phyloP scores from a whole-genome alignment of 371 early-diverging fungal species.

The Mucor mucedo region DNA sequence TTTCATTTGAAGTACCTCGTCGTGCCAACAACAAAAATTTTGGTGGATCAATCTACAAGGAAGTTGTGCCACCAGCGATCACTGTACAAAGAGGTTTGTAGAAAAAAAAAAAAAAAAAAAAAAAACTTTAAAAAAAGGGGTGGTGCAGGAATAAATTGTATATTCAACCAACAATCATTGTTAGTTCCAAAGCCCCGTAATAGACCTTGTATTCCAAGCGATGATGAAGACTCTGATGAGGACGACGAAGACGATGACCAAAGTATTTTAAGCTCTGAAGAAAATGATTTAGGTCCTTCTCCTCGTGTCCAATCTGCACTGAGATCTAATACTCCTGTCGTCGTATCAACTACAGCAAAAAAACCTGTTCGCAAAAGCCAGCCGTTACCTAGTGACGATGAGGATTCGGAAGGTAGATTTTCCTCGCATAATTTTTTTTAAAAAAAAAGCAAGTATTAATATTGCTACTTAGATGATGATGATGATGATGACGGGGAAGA shows the following conservation, averaged over 20 bases:
- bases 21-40: not conserved
- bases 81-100: slow-evolving; percentile 11
- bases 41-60: not conserved
- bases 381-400: slow-evolving; percentile 47
- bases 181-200: slow-evolving; percentile 32
- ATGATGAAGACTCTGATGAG: slow-evolving; percentile 48
- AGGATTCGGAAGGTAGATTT: slow-evolving; percentile 22
- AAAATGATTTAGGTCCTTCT: not conserved
- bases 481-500: slow-evolving; percentile 6
- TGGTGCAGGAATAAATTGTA: not conserved
- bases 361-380: slow-evolving; percentile 15
- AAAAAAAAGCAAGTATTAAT: not conserved
- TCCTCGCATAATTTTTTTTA: not conserved
- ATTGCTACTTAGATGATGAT: not conserved
- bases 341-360: not conserved
- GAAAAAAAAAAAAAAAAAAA: not conserved
- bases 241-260: slow-evolving; percentile 29
- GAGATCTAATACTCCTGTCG: slow-evolving; percentile 1
- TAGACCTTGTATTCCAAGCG: slow-evolving; percentile 48
- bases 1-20: slow-evolving; percentile 12
- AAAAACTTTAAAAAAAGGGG: not conserved
- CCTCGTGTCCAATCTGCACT: slow-evolving; percentile 4
- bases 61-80: not conserved
- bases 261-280: slow-evolving; percentile 6
- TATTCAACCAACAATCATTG: not conserved